Percentiles rank a stretch among this genome's conserved stretches.
phyloP scores from a whole-genome alignment of 768 basidiomycete species.

The Boletus bicolor region DNA sequence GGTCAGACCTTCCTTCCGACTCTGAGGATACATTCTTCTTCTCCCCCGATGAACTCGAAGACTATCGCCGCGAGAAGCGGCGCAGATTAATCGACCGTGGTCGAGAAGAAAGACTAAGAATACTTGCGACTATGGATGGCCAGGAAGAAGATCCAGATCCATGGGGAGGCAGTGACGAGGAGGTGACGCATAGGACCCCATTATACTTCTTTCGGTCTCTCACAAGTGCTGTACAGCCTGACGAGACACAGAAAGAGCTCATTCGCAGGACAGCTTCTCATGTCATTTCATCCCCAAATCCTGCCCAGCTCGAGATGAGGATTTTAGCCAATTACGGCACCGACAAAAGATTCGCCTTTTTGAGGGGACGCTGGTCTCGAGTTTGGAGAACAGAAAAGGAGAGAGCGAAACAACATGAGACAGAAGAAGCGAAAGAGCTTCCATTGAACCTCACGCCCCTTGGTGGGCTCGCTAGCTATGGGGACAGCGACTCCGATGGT shows the following conservation, averaged over 20 bases:
- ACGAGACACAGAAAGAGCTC: slow-evolving; percentile 54
- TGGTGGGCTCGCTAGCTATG: slow-evolving; percentile 59
- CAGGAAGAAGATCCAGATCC: slow-evolving; percentile 40
- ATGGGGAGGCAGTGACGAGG: slow-evolving; percentile 72
- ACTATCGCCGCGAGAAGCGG: slow-evolving; percentile 66
- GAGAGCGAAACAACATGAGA: slow-evolving; percentile 34
- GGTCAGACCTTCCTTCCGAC: slow-evolving; percentile 86
- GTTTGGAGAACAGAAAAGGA: slow-evolving; percentile 53
- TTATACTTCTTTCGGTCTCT: background rate
- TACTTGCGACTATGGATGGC: slow-evolving; percentile 45
- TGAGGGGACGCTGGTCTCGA: slow-evolving; percentile 70
- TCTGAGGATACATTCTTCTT: slow-evolving; percentile 84
- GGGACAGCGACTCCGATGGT: slow-evolving; percentile 48
- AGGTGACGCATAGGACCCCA: slow-evolving; percentile 39
- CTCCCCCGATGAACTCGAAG: slow-evolving; percentile 59
- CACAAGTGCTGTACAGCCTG: slow-evolving; percentile 44
- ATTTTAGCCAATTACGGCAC: slow-evolving; percentile 83
- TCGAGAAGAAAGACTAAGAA: slow-evolving; percentile 64
- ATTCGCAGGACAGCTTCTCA: slow-evolving; percentile 76
- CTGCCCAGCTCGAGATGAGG: slow-evolving; percentile 72
- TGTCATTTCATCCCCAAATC: slow-evolving; percentile 65
- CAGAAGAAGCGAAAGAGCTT: slow-evolving; percentile 24
- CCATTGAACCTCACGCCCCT: slow-evolving; percentile 29
- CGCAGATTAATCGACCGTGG: slow-evolving; percentile 55
- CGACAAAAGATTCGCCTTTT: slow-evolving; percentile 77